A percentile compares a stretch with the other conserved stretches of the same genome.
Evolutionary conservation across 805 yeast genomes (phyloP).

Genomic region (Yueomyces sinensis): DNA sequence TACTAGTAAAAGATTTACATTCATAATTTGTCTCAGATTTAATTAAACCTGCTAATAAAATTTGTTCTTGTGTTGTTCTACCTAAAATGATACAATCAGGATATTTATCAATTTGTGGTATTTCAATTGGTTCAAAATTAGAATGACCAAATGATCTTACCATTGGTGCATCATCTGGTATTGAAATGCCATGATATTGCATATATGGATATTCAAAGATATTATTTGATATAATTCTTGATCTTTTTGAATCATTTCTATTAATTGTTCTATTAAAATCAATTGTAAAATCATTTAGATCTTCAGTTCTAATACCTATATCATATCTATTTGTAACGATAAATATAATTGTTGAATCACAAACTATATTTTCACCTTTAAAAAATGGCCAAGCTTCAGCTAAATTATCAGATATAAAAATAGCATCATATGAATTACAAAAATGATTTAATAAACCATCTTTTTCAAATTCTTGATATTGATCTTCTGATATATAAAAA

Average conservation of each 20-base stretch:
- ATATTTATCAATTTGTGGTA: background rate
- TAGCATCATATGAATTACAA: conserved; percentile 3
- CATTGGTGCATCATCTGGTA: conserved; percentile 2
- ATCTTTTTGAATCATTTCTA: too few relatives aligned
- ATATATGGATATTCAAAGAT: conserved; percentile 3
- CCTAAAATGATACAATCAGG: conserved; percentile 2
- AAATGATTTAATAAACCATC: conserved; percentile 1
- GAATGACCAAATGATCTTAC: conserved; percentile 5
- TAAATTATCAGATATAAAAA: conserved; percentile 5
- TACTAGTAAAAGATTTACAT: conserved; percentile 1
- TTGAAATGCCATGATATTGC: conserved; percentile 1
- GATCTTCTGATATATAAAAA: too few relatives aligned
- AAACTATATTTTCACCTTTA: conserved; percentile 2
- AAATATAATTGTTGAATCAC: conserved; percentile 4
- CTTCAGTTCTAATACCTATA: too few relatives aligned
- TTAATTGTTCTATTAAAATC: too few relatives aligned
- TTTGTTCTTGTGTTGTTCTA: conserved; percentile 3
- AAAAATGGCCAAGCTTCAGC: conserved; percentile 6
- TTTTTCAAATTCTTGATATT: background rate
- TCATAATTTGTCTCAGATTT: background rate
- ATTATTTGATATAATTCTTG: conserved; percentile 3
- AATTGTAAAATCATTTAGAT: too few relatives aligned
- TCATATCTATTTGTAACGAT: conserved; percentile 4
- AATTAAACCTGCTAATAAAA: conserved; percentile 1
- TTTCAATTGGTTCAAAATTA: background rate